Conservation (phyloP, 805 yeast species). For the Kodamaea leandrae region DNA sequence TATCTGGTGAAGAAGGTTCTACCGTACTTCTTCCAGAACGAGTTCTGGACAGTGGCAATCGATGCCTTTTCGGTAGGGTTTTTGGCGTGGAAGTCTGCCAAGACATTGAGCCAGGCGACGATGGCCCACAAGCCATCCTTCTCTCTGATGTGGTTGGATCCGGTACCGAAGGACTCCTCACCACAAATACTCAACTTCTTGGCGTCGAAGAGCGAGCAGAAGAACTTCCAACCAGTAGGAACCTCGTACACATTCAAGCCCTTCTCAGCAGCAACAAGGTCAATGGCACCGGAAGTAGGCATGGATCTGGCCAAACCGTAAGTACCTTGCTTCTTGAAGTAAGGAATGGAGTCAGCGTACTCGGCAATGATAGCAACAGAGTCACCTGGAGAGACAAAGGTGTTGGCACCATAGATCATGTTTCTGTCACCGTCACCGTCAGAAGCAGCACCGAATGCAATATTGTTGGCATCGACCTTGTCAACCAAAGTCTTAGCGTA, state of each 20-base stretch:
- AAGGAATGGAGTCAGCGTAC: slow-evolving; percentile 86
- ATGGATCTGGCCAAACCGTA: slow-evolving; percentile 93
- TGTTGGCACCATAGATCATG: slow-evolving; percentile 93
- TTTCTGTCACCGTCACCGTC: slow-evolving; percentile 99
- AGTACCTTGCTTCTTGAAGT: slow-evolving; percentile 80
- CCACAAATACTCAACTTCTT: slow-evolving; percentile 94
- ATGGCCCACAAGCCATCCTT: slow-evolving; percentile 98
- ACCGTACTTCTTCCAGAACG: slow-evolving; percentile 91
- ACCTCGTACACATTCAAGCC: slow-evolving; percentile 83
- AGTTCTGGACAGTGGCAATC: slow-evolving; percentile 73
- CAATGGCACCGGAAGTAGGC: slow-evolving; percentile 96
- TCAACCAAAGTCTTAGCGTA: slow-evolving; percentile 87
- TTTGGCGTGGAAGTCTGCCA: slow-evolving; percentile 72
- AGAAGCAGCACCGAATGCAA: slow-evolving; percentile 97
- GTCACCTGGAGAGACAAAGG: slow-evolving; percentile 98
- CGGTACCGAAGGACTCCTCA: slow-evolving; percentile 97
- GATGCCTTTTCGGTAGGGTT: slow-evolving; percentile 60
- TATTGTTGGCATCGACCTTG: slow-evolving; percentile 74
- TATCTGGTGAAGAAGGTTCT: slow-evolving; percentile 96
- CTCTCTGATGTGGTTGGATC: slow-evolving; percentile 95
- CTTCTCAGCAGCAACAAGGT: slow-evolving; percentile 78
- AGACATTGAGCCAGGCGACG: slow-evolving; percentile 93
- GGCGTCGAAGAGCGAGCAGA: slow-evolving; percentile 93
- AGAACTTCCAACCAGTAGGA: slow-evolving; percentile 99
- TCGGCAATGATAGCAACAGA: slow-evolving; percentile 97